Evolutionary conservation across 1,284 basidiomycete genomes (phyloP), one percentile per base, ranked within the genome.

Genomic region (Microbotryum lychnidis-dioicae): DNA sequence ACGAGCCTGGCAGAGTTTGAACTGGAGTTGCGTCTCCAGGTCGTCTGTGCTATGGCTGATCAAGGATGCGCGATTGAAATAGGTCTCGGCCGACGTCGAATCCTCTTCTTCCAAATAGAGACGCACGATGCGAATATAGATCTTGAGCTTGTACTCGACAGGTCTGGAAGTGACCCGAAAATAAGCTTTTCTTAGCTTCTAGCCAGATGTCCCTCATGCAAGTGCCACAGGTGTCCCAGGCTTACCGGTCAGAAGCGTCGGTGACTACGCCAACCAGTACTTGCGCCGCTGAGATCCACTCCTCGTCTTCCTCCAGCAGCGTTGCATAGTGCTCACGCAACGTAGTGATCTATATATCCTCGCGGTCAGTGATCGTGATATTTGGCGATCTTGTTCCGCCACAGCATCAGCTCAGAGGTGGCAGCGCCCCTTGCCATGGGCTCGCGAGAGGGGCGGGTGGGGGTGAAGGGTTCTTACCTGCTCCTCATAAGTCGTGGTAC

Each of bases 81-180:
- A 97, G 7, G 89, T 87, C 74, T 98, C 94, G 46, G 96, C 96
- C 74, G 89, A 87, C 0, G 91, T 87, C 1, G 88, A 87, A 71
- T 96, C 90, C 73, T 91, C 90, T 48, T 96, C 93, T 79, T 97
- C 93, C 45, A 98, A 82, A n/a, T 94, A 81, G 5, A 98, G 81
- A 23, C 94, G 86, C 45, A 97, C 89, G 68, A 98, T 96, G 59
- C 91, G 87, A 64, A 98, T 86, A 74, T 97, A 94, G 49, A 96
- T 82, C 23, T 83, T 82, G 42, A 97, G 83, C 76, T 92, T 96
- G 64, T 92, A 89, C 63, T 85, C 83, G 73, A 93, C 90, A 12
- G 62, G 48, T 16, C 60, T 63, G 56, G 12, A 18, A 6, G 14
- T 2, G 37, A 42, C 16, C 2, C 37, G 16, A 3, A 42, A 16